Percentiles rank a stretch among this genome's conserved stretches.
Conservation (phyloP, 2,329 filamentous ascomycete species). For the Amauroascus verrucosus region DNA sequence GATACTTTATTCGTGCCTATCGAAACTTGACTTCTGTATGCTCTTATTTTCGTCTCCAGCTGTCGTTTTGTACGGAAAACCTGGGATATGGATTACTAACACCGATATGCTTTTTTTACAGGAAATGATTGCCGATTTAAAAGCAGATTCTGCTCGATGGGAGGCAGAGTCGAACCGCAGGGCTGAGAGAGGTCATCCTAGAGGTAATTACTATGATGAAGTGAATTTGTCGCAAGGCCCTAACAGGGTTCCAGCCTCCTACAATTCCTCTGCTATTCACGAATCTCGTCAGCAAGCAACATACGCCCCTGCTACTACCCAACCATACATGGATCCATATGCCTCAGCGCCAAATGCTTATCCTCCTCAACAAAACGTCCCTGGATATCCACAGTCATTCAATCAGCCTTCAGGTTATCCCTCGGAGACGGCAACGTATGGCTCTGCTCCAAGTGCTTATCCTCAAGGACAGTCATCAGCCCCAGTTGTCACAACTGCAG, state of each 20-base stretch:
- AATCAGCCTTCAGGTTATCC: constrained; percentile 29
- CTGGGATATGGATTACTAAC: not conserved
- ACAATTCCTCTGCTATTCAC: constrained; percentile 30
- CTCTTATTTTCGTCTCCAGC: constrained; percentile 14
- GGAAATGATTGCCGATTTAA: constrained; percentile 48
- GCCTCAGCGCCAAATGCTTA: constrained; percentile 23
- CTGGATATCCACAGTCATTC: constrained; percentile 26
- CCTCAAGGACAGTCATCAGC: constrained; percentile 24
- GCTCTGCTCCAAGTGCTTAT: constrained; percentile 10
- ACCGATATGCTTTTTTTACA: constrained; percentile 19
- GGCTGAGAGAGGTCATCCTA: constrained; percentile 32
- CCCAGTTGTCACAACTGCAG: constrained; percentile 30
- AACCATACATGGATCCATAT: constrained; percentile 18
- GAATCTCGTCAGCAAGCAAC: constrained; percentile 29
- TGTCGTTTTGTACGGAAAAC: not conserved
- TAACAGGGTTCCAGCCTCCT: constrained; percentile 31
- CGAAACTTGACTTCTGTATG: constrained; percentile 67
- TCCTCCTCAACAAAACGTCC: constrained; percentile 29
- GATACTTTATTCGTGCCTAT: constrained; percentile 71
- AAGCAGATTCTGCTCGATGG: constrained; percentile 45
- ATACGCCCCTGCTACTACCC: constrained; percentile 6
- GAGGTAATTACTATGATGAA: constrained; percentile 35
- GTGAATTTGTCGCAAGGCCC: constrained; percentile 28
- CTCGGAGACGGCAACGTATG: constrained; percentile 8
- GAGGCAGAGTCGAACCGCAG: constrained; percentile 35